Evolutionary conservation across 1,139 yeast species (phyloP), one percentile per base, ranked within the genome.

Genomic region (Magnusiomyces clavatus): DNA sequence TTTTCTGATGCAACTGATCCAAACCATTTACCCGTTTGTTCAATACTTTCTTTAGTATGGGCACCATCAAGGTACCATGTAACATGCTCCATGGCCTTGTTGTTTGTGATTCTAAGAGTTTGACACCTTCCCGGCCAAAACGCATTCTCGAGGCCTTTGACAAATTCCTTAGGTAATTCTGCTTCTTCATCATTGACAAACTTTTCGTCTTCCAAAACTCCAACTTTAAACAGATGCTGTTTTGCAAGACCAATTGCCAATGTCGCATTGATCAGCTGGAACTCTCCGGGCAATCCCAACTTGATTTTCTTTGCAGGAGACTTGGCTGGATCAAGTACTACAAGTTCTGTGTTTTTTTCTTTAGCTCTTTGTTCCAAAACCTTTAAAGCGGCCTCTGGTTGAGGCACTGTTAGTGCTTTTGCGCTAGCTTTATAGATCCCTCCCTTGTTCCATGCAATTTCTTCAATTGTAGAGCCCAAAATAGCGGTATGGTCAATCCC

Each of bases 81-180:
- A 36, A 84, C 67, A 3, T 71, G 73, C 46, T 70, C 77, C 6
- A 69, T 71, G 43, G 71, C 77, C 4, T 67, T 63, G 31, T 24
- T 24, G 8, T 24, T 8, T 24, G 31, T 24, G 31, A 24, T 24
- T 24, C 31, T 24, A 37, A 88, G 69, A 2, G 81, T 76, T 69
- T 94, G 97, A 63, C 98, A 92, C 60, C 99, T 77, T 1, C 99
- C 99, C 20, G 94, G 94, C 97, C 97, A 92, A 46, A 75, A 71
- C 0, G 96, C 87, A 1, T 69, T 56, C 51, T 77, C 80, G 43
- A 94, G 73, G 0, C 97, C 99, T 10, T 64, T 61, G 5, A 76
- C 61, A 59, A 89, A 82, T 61, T 76, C 71, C 3, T 69, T 73
- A 0, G 90, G 86, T 35, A 86, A 72, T 1, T 65, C 63, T n/a